Evolutionary conservation across 305 asterid genomes (phyloP), one percentile per base, ranked within the genome.

Genomic region (Rubia peregrina): DNA sequence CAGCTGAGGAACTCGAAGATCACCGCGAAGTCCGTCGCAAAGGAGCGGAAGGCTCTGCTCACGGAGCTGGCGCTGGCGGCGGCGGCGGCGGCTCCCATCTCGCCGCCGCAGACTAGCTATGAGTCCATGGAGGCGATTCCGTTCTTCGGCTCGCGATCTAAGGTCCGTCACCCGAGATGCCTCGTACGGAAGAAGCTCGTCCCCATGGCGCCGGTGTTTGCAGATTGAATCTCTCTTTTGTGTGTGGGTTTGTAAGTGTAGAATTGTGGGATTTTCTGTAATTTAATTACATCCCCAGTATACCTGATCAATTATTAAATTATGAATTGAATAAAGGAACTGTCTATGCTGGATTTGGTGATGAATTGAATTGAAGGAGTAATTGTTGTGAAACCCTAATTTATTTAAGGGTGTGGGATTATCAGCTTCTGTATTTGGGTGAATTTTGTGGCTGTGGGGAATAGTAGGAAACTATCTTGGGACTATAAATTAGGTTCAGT

Each of bases 1-100:
- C 88, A 87, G 63, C 73, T 90, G 79, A 67, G 91, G 62, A 80
- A 85, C 81, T 87, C 91, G 36, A 90, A 83, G 61, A 87, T 87
- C 73, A 82, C 84, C 0, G 93, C 90, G 9, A 88, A 85, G 84
- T 87, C 89, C 41, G 84, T 81, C 51, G 68, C 83, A 55, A 77
- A 75, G 61, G 74, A 80, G 7, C 80, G 80, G 12, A 77, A 79
- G 73, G 78, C 85, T 33, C 79, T 81, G 41, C 80, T 86, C 44
- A 48, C 70, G 67, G 88, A 86, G 60, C 77, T 85, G 60, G 64
- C 80, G 17, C 43, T 77, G 19, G 59, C 36, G 61, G 87, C 61
- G 30, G 8, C 77, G 66, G 73, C 84, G 7, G 82, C 64, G 12
- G 24, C 24, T 53, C 38, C 77, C 36, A 57, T 30, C 68, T 86